Conservation (phyloP, 148 eudicot genomes). For the Amaranthus cruentus region DNA sequence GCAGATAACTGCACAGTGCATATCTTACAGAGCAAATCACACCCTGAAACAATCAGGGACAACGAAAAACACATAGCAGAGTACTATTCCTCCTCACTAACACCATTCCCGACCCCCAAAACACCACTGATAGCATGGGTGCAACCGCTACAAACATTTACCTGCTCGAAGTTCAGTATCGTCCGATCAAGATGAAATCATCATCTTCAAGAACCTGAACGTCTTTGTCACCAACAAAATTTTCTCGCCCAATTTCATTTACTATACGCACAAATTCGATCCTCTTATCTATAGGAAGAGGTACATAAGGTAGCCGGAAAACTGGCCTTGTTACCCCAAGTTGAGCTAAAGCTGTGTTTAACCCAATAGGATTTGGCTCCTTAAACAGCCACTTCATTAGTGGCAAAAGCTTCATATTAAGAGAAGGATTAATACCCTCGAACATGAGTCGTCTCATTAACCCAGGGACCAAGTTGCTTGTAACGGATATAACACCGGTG, state of each 20-base stretch:
- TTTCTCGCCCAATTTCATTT: conserved; percentile 65
- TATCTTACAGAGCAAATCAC: not conserved
- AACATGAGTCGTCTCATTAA: conserved; percentile 69
- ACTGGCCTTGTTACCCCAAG: conserved; percentile 81
- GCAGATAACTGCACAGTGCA: not conserved
- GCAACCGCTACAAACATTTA: not conserved
- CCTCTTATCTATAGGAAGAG: conserved; percentile 67
- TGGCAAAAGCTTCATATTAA: conserved; percentile 54
- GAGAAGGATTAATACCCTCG: conserved; percentile 53
- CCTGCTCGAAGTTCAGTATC: conserved; percentile 36
- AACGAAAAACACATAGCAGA: not conserved
- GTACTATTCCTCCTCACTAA: too few relatives aligned
- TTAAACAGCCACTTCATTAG: conserved; percentile 70
- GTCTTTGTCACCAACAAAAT: conserved; percentile 64
- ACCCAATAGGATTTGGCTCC: conserved; percentile 80
- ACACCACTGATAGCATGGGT: too few relatives aligned
- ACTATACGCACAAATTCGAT: conserved; percentile 68
- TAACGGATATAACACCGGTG: conserved; percentile 68
- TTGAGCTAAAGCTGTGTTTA: conserved; percentile 81
- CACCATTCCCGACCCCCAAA: too few relatives aligned
- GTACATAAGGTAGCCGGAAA: conserved; percentile 73
- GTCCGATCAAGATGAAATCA: conserved; percentile 61
- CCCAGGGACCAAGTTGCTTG: conserved; percentile 77
- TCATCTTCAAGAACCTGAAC: conserved; percentile 66
- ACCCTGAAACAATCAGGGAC: conserved; percentile 1